Conservation (phyloP, 441 rosid species). For the Capsella rubella region DNA sequence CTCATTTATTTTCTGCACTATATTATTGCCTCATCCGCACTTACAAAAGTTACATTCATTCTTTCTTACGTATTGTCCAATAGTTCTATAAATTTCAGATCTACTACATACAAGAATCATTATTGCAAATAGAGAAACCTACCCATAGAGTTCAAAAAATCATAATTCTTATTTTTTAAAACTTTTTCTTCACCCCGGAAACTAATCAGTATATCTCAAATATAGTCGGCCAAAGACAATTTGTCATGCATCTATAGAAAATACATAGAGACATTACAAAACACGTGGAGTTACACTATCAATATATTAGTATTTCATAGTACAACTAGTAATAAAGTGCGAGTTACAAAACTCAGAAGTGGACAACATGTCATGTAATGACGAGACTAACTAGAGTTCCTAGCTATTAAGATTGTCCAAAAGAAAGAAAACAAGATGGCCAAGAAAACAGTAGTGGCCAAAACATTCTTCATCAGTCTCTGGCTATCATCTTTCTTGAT, state of each 20-base stretch:
- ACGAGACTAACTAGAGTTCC: not conserved
- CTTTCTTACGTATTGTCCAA: too few species aligned
- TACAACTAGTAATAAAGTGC: not conserved
- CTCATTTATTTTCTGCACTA: too few species aligned
- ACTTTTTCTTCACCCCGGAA: too few species aligned
- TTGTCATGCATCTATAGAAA: not conserved
- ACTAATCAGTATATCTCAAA: too few species aligned
- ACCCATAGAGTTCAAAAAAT: too few species aligned
- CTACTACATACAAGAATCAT: too few species aligned
- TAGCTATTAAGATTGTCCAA: constrained; percentile 27
- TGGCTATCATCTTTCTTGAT: constrained; percentile 34
- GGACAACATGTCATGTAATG: not conserved
- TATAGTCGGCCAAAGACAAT: too few species aligned
- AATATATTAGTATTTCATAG: not conserved
- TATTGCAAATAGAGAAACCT: too few species aligned
- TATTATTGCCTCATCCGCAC: too few species aligned
- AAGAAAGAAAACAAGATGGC: constrained; percentile 33
- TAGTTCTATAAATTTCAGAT: too few species aligned
- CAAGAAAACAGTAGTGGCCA: constrained; percentile 29
- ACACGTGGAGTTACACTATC: not conserved
- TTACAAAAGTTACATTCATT: too few species aligned
- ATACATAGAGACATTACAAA: not conserved
- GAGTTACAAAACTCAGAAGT: not conserved
- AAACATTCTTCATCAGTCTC: constrained; percentile 28
- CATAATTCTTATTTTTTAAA: too few species aligned